Conservation (phyloP, 257 asterid species). For the Apocynum venetum region DNA sequence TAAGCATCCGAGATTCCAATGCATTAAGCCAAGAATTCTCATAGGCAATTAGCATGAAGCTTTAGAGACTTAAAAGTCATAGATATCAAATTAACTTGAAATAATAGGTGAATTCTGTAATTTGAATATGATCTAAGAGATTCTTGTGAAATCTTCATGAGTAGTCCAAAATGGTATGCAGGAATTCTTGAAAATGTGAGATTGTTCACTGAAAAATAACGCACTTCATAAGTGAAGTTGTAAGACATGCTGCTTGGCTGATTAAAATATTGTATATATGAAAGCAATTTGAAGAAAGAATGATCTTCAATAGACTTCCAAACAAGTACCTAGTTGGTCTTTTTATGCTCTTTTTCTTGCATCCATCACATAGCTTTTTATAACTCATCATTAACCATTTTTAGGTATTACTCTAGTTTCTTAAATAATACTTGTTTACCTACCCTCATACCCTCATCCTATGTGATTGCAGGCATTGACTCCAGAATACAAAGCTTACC, state of each 20-base stretch:
- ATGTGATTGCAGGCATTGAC: conserved; percentile 52
- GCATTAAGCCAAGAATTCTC: not conserved
- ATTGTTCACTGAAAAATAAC: not conserved
- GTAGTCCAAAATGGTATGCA: not conserved
- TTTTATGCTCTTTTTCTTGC: not conserved
- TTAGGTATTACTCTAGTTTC: not conserved
- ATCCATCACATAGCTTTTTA: not conserved
- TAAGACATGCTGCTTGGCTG: not conserved
- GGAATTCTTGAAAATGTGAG: not conserved
- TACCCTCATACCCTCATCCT: not conserved
- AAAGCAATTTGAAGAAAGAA: not conserved
- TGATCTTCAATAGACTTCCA: not conserved
- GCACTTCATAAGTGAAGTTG: not conserved
- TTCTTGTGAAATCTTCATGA: not conserved
- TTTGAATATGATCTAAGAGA: not conserved
- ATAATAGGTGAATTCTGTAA: not conserved
- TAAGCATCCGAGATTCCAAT: not conserved
- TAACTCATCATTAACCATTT: not conserved
- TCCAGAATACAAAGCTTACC: conserved; percentile 86
- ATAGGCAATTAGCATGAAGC: conserved; percentile 1
- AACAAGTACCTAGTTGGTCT: not conserved
- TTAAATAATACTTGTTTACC: not conserved
- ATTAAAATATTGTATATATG: not conserved
- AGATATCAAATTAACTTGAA: not conserved
- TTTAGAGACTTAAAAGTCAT: not conserved